Percentiles rank a stretch among this genome's conserved stretches.
phyloP scores from a whole-genome alignment of 768 basidiomycete species.

The Leccinum uliginosum region DNA sequence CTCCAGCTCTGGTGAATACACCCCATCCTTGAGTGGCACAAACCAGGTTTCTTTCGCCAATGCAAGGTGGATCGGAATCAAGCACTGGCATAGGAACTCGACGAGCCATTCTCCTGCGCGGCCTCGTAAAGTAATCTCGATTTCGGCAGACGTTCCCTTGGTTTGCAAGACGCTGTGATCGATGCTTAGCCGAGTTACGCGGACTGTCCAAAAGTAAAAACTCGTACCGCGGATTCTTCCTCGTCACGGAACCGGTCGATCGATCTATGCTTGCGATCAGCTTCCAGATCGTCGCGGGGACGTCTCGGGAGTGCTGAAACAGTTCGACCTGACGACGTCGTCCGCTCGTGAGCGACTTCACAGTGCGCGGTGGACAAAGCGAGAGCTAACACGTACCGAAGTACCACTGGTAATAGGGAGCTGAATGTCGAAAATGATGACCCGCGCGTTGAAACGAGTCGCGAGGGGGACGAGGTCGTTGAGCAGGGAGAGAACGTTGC shows the following conservation, averaged over 20 bases:
- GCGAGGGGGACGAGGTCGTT: conserved; percentile 71
- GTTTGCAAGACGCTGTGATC: conserved; percentile 43
- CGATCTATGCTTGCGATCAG: conserved; percentile 79
- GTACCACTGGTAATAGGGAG: conserved; percentile 86
- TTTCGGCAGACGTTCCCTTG: conserved; percentile 81
- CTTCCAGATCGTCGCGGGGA: conserved; percentile 83
- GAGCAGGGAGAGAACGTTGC: conserved; percentile 82
- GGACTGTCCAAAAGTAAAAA: background rate
- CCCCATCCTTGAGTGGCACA: conserved; percentile 56
- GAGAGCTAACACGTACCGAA: conserved; percentile 48
- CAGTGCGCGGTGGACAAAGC: no score
- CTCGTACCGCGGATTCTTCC: conserved; percentile 74
- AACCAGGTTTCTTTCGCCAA: conserved; percentile 57
- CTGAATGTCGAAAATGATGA: conserved; percentile 91
- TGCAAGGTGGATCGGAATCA: conserved; percentile 63
- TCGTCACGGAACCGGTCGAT: conserved; percentile 65
- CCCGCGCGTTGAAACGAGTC: conserved; percentile 73
- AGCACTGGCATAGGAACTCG: conserved; percentile 51
- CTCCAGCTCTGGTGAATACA: conserved; percentile 47
- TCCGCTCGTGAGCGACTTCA: background rate
- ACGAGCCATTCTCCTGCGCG: conserved; percentile 34
- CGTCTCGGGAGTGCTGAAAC: conserved; percentile 90
- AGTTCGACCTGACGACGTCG: conserved; percentile 72
- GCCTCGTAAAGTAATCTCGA: conserved; percentile 73
- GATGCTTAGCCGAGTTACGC: conserved; percentile 6